These are phyloP conservation scores for Thamnidium elegans DNA, from an alignment of 192 early-diverging fungal genomes.

Conservation along the genomic window DNA sequence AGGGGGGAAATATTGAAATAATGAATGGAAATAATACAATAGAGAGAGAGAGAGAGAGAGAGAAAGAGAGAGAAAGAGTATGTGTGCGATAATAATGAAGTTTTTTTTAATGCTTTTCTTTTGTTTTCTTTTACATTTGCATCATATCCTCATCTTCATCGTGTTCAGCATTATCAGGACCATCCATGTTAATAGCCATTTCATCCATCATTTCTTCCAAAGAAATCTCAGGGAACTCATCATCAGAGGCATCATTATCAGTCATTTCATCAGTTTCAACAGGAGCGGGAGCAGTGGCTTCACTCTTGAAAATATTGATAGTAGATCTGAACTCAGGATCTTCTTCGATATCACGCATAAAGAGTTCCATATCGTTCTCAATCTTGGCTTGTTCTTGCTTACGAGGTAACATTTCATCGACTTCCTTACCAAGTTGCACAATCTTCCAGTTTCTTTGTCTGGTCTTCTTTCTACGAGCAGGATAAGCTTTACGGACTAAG, in stretches of 20 bases:
- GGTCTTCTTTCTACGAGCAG: conserved; percentile 83
- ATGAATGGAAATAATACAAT: neutral
- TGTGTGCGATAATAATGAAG: neutral
- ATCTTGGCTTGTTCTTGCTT: conserved; percentile 75
- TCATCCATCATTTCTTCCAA: conserved; percentile 94
- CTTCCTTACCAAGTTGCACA: conserved; percentile 82
- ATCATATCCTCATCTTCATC: conserved; percentile 36
- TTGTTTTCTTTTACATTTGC: conserved; percentile 20
- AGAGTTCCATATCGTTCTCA: conserved; percentile 91
- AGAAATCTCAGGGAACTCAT: conserved; percentile 87
- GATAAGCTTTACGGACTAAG: conserved; percentile 89
- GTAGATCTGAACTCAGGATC: conserved; percentile 93
- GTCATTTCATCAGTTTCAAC: conserved; percentile 34
- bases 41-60: neutral
- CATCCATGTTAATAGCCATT: conserved; percentile 69
- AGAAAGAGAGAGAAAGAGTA: neutral
- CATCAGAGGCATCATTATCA: conserved; percentile 46
- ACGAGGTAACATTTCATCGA: conserved; percentile 76
- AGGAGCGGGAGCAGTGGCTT: conserved; percentile 18
- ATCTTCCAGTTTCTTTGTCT: conserved; percentile 90
- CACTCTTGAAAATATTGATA: conserved; percentile 89
- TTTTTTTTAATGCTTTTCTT: neutral
- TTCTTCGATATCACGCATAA: conserved; percentile 97
- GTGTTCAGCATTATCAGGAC: conserved; percentile 34
- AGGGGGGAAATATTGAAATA: too few species aligned